Percentiles rank a stretch among this genome's conserved stretches.
Evolutionary conservation across 2,329 filamentous ascomycete species (phyloP).

Genomic region (Fusarium siculi): DNA sequence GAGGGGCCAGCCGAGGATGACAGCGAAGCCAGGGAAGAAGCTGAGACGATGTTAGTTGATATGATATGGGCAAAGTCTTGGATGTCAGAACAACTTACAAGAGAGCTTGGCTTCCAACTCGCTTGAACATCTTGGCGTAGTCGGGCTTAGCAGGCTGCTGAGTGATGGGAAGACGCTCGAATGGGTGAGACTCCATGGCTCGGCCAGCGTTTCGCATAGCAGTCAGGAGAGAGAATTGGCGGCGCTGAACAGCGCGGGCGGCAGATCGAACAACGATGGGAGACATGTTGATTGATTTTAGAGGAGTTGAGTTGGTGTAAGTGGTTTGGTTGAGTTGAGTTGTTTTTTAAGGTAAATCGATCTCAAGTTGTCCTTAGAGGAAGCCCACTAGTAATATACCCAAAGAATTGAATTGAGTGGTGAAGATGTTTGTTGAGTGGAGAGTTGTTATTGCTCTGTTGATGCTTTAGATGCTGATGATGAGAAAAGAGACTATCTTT

Average conservation of each 20-base stretch:
- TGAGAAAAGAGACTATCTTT: constrained; percentile 28
- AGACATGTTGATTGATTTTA: constrained; percentile 42
- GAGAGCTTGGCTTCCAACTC: constrained; percentile 46
- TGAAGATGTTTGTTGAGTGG: constrained; percentile 38
- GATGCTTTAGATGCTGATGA: constrained; percentile 35
- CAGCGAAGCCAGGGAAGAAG: constrained; percentile 49
- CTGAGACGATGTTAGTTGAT: constrained; percentile 38
- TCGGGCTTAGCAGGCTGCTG: constrained; percentile 46
- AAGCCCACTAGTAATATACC: constrained; percentile 25
- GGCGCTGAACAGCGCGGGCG: constrained; percentile 45
- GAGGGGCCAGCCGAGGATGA: constrained; percentile 51
- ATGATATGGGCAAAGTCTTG: background rate
- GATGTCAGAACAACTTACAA: constrained; percentile 45
- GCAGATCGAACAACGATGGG: constrained; percentile 45
- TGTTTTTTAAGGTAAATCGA: constrained; percentile 22
- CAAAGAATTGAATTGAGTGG: constrained; percentile 18
- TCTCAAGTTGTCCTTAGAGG: background rate
- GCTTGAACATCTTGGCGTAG: constrained; percentile 48
- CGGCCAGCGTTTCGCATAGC: constrained; percentile 49
- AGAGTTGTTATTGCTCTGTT: constrained; percentile 37
- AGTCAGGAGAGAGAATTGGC: constrained; percentile 50
- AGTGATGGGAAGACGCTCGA: constrained; percentile 47
- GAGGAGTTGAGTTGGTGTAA: constrained; percentile 24
- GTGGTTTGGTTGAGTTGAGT: constrained; percentile 12
- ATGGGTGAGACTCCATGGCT: constrained; percentile 51